These are phyloP conservation scores for Xerocomus brunneocitrinus DNA, from an alignment of 768 basidiomycete genomes.

Conservation along the genomic window DNA sequence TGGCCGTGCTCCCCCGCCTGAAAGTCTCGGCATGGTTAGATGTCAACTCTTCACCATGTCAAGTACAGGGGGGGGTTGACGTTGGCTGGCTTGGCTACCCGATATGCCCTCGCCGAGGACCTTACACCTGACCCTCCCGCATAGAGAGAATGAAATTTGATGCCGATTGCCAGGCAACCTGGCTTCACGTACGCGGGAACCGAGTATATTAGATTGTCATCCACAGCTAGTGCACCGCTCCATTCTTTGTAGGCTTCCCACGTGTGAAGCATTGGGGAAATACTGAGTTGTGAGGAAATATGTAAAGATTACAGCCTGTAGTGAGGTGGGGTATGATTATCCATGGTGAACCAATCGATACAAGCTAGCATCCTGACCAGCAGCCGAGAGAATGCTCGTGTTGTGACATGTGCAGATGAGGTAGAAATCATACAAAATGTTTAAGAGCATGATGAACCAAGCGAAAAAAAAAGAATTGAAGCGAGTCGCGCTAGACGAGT, in stretches of 20 bases:
- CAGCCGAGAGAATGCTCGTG: conserved; percentile 11
- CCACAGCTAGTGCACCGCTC: conserved; percentile 15
- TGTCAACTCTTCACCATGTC: too few relatives aligned
- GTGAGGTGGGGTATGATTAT: conserved; percentile 15
- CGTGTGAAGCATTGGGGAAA: too few relatives aligned
- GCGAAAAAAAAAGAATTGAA: background rate
- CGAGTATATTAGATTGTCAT: conserved; percentile 5
- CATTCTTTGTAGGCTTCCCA: background rate
- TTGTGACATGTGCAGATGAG: conserved; percentile 9
- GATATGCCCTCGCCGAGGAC: background rate
- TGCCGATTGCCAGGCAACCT: conserved; percentile 25
- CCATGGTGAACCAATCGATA: conserved; percentile 11
- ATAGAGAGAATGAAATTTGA: conserved; percentile 13
- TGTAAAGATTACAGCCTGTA: conserved; percentile 20
- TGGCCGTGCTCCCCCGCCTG: background rate
- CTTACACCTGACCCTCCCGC: background rate
- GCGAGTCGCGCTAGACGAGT: conserved; percentile 45
- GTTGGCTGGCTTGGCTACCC: background rate
- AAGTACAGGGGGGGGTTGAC: background rate
- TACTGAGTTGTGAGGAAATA: conserved; percentile 3
- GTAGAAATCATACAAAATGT: conserved; percentile 6
- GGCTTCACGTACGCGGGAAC: conserved; percentile 15
- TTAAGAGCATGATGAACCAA: conserved; percentile 4
- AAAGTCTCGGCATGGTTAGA: background rate
- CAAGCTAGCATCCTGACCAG: conserved; percentile 21